phyloP scores from a whole-genome alignment of 164 flowering plant species.

The Buxus sempervirens region DNA sequence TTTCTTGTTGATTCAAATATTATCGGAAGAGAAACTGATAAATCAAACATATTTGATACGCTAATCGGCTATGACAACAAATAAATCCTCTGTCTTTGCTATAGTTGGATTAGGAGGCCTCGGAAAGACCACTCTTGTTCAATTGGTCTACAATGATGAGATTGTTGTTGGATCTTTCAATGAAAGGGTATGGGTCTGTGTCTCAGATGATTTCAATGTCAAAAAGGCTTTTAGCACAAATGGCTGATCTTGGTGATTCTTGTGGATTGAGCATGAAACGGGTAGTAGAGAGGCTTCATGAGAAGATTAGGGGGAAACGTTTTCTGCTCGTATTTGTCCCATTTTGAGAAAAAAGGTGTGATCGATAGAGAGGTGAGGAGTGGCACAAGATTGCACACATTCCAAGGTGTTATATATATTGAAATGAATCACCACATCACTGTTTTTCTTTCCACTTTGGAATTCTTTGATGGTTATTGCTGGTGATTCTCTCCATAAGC shows the following conservation, averaged over 20 bases:
- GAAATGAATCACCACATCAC: too few species aligned
- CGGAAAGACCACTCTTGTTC: slow-evolving; percentile 25
- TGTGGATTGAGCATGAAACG: background rate
- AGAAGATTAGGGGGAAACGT: background rate
- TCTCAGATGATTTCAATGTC: slow-evolving; percentile 10
- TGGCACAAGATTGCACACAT: background rate
- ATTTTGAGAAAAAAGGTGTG: background rate
- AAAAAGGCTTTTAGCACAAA: background rate
- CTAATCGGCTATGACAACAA: background rate
- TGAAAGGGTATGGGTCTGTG: slow-evolving; percentile 13
- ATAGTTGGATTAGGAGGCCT: slow-evolving; percentile 25
- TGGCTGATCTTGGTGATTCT: background rate
- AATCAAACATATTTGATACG: background rate
- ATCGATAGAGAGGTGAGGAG: background rate
- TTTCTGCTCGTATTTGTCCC: slow-evolving; percentile 17
- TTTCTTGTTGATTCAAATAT: background rate
- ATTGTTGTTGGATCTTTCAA: slow-evolving; percentile 1
- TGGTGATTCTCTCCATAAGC: too few species aligned
- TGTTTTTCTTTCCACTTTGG: too few species aligned
- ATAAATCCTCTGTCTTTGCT: slow-evolving; percentile 1
- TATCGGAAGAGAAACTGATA: slow-evolving; percentile 10
- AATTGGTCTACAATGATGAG: slow-evolving; percentile 13
- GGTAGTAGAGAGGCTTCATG: background rate
- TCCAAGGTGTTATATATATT: background rate
- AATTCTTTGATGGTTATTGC: too few species aligned